phyloP scores from a whole-genome alignment of 192 early-diverging fungal species.

The Backusella parvicylindrica region DNA sequence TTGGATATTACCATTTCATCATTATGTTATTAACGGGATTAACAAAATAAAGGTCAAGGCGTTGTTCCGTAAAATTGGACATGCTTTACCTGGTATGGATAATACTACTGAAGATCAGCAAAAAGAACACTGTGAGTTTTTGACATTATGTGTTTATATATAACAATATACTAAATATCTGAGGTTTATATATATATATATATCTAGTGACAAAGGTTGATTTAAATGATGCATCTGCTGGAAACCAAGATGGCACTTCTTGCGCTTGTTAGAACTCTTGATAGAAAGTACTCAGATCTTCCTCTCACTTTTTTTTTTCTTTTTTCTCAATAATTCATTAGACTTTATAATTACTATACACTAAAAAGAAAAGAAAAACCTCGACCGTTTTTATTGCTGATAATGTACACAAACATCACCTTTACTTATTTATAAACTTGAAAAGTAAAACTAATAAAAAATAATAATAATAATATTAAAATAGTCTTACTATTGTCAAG shows the following conservation, averaged over 20 bases:
- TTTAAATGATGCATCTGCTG: slow-evolving; percentile 17
- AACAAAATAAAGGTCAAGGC: slow-evolving; percentile 75
- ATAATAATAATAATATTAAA: background rate
- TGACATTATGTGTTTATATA: background rate
- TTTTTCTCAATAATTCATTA: background rate
- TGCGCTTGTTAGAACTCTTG: slow-evolving; percentile 22
- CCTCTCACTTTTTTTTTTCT: no score
- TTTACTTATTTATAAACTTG: no score
- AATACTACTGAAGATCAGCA: slow-evolving; percentile 51
- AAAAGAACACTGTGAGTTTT: slow-evolving; percentile 28
- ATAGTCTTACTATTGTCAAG: background rate
- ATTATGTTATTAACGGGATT: background rate
- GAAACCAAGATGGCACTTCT: slow-evolving; percentile 17
- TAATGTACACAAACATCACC: no score
- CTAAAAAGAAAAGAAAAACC: no score
- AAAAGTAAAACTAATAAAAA: no score
- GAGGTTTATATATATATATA: background rate
- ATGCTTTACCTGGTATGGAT: slow-evolving; percentile 85
- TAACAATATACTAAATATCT: background rate
- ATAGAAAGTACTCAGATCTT: background rate
- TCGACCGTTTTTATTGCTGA: no score
- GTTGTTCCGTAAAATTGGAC: slow-evolving; percentile 96
- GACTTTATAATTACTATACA: background rate
- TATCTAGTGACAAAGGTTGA: slow-evolving; percentile 33
- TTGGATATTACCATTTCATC: background rate